Percentiles rank a stretch among this genome's conserved stretches.
Conservation (phyloP, 2,329 filamentous ascomycete genomes). For the Venturia asperata region DNA sequence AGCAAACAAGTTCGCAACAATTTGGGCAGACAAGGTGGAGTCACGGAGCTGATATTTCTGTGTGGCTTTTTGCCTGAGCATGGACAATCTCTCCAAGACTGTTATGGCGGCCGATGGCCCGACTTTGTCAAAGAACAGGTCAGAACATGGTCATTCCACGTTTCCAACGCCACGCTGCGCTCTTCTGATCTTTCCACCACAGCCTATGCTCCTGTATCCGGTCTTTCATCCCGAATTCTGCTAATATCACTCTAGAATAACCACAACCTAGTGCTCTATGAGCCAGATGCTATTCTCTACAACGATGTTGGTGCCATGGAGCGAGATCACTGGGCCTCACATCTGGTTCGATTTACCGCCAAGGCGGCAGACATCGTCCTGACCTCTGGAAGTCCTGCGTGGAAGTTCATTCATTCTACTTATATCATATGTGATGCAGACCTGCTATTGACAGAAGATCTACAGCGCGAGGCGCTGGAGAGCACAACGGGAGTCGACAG, state of each 20-base stretch:
- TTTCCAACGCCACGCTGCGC: too few species aligned
- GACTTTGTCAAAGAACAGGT: conserved; percentile 12
- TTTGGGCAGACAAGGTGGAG: conserved; percentile 4
- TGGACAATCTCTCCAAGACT: conserved; percentile 7
- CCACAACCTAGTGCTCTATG: not conserved
- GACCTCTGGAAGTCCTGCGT: conserved; percentile 6
- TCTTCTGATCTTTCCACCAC: too few species aligned
- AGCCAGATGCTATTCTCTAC: conserved; percentile 11
- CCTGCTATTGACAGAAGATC: not conserved
- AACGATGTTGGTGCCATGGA: conserved; percentile 13
- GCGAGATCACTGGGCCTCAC: conserved; percentile 10
- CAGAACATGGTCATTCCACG: not conserved
- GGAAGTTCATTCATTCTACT: conserved; percentile 4
- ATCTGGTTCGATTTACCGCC: conserved; percentile 13
- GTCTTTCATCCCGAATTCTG: not conserved
- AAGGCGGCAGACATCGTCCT: conserved; percentile 11
- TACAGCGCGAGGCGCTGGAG: not conserved
- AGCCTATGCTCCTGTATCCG: too few species aligned
- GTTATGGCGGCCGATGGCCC: conserved; percentile 12
- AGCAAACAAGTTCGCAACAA: conserved; percentile 12
- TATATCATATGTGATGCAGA: conserved; percentile 4
- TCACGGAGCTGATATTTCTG: not conserved
- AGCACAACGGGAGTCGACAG: not conserved
- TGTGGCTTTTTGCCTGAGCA: not conserved
- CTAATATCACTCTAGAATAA: not conserved